phyloP scores from a whole-genome alignment of 768 basidiomycete species.

The Mycena crocata region DNA sequence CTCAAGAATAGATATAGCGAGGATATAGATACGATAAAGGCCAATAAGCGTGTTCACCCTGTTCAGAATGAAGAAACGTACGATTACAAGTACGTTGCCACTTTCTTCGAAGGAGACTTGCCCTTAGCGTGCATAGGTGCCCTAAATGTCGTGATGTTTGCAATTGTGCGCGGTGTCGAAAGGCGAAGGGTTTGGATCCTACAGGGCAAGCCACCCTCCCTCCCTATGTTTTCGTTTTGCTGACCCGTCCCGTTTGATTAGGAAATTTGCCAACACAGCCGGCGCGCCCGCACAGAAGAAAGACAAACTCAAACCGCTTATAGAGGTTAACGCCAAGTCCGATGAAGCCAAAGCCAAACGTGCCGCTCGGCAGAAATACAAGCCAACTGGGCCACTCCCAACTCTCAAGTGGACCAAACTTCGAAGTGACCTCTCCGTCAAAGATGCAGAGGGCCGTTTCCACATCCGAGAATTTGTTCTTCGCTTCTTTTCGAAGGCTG shows the following conservation, averaged over 20 bases:
- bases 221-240: conserved; percentile 1
- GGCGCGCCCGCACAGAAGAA: conserved; percentile 23
- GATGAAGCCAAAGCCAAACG: conserved; percentile 36
- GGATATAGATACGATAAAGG: conserved; percentile 58
- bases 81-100: conserved; percentile 61
- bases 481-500: conserved; percentile 62
- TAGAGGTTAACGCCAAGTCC: conserved; percentile 15
- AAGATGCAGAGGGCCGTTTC: conserved; percentile 70
- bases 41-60: conserved; percentile 25
- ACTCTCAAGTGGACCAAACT: conserved; percentile 66
- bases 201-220: conserved; percentile 59
- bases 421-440: conserved; percentile 53
- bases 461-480: conserved; percentile 80
- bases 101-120: neutral
- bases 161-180: conserved; percentile 75
- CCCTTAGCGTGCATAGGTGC: conserved; percentile 59
- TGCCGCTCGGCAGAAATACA: conserved; percentile 45
- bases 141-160: conserved; percentile 75
- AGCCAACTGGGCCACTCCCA: conserved; percentile 49
- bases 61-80: conserved; percentile 45
- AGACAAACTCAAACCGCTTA: conserved; percentile 9
- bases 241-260: conserved; percentile 6
- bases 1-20: conserved; percentile 76
- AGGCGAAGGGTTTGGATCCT: conserved; percentile 68
- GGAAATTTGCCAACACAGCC: conserved; percentile 26